Base-by-base conservation (phyloP, 768 basidiomycete species). In the Piloderma croceum region DNA sequence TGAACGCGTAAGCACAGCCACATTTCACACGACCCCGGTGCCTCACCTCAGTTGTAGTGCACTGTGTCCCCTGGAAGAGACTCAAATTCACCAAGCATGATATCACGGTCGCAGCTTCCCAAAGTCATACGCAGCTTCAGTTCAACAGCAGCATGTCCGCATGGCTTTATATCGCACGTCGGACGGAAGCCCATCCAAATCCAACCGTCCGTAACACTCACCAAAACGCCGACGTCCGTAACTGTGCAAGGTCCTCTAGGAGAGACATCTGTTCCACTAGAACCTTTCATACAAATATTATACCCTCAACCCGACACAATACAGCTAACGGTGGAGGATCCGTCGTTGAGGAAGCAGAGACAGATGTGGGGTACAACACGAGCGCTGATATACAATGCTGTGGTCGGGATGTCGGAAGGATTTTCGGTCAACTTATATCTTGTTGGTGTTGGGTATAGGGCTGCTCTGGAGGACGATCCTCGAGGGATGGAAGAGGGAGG, bases 281-380 rank as follows among this genome's bases (percentile, higher is more conserved):
- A 69, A 42, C 54, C 65, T 6, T 76, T 69, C 50, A 68, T 76
- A 60, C 64, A 63, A 41, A 57, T 76, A 42, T 18, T 77, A 42
- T 58, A 61, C 12, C 56, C 79, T 53, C 47, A 52, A 18, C 66
- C 47, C 9, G 60, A 54, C 20, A 49, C 48, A 32, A 58, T 54
- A n/a, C 57, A 58, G 2, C 59, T 81, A 46, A 45, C 72, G 6
- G 79, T 94, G 32, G 73, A 83, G 48, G 71, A 90, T 52, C 69
- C 83, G 1, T 67, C 72, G 31, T 57, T 78, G 37, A 86, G 89
- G 59, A 65, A 77, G 38, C 93, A 97, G 61, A 79, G 89, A 31
- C 77, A 83, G 43, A 83, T 89, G 74, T 98, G 94, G 93, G 94
- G 94, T n/a, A 79, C 89, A 33, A 93, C 90, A 11, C 80, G 93